phyloP scores from a whole-genome alignment of 148 eudicot species.

The Nepenthes gracilis region DNA sequence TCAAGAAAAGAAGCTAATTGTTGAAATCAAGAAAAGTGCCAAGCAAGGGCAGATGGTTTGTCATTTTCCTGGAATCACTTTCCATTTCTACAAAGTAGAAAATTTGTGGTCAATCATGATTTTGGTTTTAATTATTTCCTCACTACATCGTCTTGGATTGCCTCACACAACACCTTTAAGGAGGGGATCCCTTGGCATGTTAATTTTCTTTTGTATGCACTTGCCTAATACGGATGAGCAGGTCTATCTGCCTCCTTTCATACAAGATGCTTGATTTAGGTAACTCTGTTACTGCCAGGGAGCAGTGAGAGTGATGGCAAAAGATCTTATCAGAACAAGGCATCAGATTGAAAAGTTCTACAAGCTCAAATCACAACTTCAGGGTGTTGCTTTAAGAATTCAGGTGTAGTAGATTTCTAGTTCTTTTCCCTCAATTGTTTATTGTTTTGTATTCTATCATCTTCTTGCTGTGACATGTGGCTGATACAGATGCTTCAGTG shows the following conservation, averaged over 20 bases:
- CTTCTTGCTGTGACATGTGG: neutral
- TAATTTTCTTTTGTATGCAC: neutral
- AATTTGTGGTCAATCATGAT: neutral
- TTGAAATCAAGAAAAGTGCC: slow-evolving; percentile 92
- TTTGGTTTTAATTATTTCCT: too few species aligned
- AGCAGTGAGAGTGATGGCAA: slow-evolving; percentile 98
- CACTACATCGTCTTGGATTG: too few species aligned
- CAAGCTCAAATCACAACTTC: slow-evolving; percentile 95
- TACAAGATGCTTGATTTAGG: slow-evolving; percentile 7
- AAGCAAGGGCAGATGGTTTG: slow-evolving; percentile 99
- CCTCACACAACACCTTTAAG: too few species aligned
- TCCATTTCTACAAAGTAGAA: neutral
- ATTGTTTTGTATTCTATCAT: neutral
- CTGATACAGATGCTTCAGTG: neutral
- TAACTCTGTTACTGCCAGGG: slow-evolving; percentile 38
- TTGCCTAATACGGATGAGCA: neutral
- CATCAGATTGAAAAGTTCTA: slow-evolving; percentile 95
- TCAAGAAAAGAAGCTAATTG: slow-evolving; percentile 91
- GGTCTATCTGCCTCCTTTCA: neutral
- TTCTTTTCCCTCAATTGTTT: neutral
- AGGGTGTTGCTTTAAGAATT: slow-evolving; percentile 92
- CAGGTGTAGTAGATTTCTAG: slow-evolving; percentile 35
- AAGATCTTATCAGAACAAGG: slow-evolving; percentile 90
- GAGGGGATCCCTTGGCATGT: too few species aligned
- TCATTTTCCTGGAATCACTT: neutral